Evolutionary conservation across 768 basidiomycete genomes (phyloP).

Genomic region (Tricholoma matsutake): DNA sequence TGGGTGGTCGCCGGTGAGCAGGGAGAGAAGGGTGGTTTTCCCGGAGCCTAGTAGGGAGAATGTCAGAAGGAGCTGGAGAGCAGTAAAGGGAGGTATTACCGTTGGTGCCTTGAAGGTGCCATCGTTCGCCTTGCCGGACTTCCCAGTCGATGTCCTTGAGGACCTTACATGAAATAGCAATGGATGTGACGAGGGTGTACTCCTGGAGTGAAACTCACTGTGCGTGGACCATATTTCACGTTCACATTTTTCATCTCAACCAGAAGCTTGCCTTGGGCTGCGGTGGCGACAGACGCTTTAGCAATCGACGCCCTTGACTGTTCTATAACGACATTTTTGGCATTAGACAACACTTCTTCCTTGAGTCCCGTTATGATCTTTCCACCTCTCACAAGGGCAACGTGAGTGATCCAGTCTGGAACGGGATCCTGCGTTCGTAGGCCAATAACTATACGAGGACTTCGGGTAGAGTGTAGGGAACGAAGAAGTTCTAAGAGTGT

Average conservation of each 20-base stretch:
- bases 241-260: conserved; percentile 65
- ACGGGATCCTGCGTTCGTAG: conserved; percentile 68
- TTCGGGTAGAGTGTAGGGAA: conserved; percentile 17
- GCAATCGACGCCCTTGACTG: not conserved
- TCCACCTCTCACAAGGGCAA: conserved; percentile 52
- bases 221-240: conserved; percentile 66
- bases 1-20: conserved; percentile 93
- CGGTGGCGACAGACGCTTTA: not conserved
- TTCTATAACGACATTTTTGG: not conserved
- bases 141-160: conserved; percentile 80
- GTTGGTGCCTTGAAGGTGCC: conserved; percentile 89
- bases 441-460: conserved; percentile 30
- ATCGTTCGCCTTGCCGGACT: conserved; percentile 76
- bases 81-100: conserved; percentile 42
- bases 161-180: conserved; percentile 42
- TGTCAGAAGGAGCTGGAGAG: not conserved
- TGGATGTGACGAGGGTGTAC: not conserved
- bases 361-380: conserved; percentile 51
- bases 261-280: conserved; percentile 28
- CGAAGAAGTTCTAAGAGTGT: conserved; percentile 45
- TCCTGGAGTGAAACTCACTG: conserved; percentile 34
- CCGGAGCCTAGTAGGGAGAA: conserved; percentile 65
- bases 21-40: conserved; percentile 88
- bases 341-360: conserved; percentile 34
- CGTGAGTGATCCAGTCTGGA: conserved; percentile 70